Base-by-base conservation (phyloP, 352 stramenopile genomes). In the Nothophytophthora sp. region DNA sequence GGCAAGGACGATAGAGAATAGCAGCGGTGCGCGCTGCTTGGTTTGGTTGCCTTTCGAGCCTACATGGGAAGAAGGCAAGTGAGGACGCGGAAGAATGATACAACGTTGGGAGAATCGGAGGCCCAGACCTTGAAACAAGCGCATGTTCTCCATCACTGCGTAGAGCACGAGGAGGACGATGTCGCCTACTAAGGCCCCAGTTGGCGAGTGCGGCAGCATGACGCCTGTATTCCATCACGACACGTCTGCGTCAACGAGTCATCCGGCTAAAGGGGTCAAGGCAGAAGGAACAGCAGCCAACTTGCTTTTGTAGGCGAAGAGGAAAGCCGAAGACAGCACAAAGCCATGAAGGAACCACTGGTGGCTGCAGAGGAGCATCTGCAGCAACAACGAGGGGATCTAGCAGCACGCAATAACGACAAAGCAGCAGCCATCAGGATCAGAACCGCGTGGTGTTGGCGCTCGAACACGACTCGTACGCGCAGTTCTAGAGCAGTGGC, bases 1-100 rank as follows among this genome's bases (percentile, higher is more conserved):
- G 0, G 77, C 68, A 2, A 95, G 59, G 15, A 73, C 27, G 24
- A 92, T 58, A 5, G 79, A 69, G 35, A 89, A 63, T 23, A 77
- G 34, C 13, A 94, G 69, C 24, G 86, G 76, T 0, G 60, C 58
- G 2, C 85, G 64, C 27, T 92, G 67, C 42, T 74, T 70, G 9
- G 75, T 90, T 28, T 86, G 82, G 63, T 95, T 95, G 39, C 86
- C 86, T 62, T 95, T 95, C 15, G 86, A 91, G 2, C 64, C 81
- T 87, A 20, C 19, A 11, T 7, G 12, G 19, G 16, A 5, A 38
- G 6, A 44, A 12, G 22, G 39, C 6, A 11, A 11, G 7, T 30
- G 18, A 20, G 25, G 27, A 37, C 24, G 22, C 5, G n/a, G 24
- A 8, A 11, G n/a, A n/a, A n/a, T n/a, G n/a, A n/a, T n/a, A n/a